phyloP scores from a whole-genome alignment of 2,329 filamentous ascomycete species.

The Didymella sp. region DNA sequence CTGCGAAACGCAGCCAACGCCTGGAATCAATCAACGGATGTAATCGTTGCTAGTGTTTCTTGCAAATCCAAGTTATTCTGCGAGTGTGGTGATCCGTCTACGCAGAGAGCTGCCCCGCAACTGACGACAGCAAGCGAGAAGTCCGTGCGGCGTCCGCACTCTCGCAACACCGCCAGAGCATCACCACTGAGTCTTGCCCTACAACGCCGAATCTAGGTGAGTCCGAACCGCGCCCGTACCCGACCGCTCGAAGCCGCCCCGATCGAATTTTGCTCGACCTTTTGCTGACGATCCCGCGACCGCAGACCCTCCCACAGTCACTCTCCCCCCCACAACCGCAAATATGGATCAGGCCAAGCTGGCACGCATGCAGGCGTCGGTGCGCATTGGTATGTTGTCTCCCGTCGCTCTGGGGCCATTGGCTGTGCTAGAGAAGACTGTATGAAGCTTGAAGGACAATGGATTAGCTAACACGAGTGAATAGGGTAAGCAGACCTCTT shows the following conservation, averaged over 20 bases:
- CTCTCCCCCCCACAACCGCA: conserved; percentile 43
- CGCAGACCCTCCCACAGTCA: conserved; percentile 32
- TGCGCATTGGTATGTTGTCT: conserved; percentile 52
- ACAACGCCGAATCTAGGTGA: conserved; percentile 39
- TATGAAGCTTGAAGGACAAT: conserved; percentile 21
- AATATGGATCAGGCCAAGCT: conserved; percentile 57
- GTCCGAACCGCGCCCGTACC: conserved; percentile 25
- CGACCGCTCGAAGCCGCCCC: conserved; percentile 9
- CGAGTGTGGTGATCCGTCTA: not conserved
- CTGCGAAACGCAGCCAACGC: not conserved
- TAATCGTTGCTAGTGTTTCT: too few species aligned
- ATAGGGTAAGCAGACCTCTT: conserved; percentile 44
- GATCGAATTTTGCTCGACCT: conserved; percentile 22
- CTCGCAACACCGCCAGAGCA: conserved; percentile 21
- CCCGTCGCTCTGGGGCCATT: not conserved
- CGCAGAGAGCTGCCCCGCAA: conserved; percentile 18
- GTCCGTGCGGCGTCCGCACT: conserved; percentile 17
- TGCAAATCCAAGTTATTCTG: not conserved
- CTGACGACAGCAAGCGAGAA: conserved; percentile 21
- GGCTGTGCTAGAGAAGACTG: not conserved
- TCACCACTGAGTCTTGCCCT: conserved; percentile 28
- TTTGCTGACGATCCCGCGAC: conserved; percentile 26
- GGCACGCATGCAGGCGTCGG: conserved; percentile 54
- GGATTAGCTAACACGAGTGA: conserved; percentile 30
- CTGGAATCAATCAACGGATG: not conserved